Evolutionary conservation across 305 asterid species (phyloP), one percentile per base, ranked within the genome.

Genomic region (Solanum hybrid): DNA sequence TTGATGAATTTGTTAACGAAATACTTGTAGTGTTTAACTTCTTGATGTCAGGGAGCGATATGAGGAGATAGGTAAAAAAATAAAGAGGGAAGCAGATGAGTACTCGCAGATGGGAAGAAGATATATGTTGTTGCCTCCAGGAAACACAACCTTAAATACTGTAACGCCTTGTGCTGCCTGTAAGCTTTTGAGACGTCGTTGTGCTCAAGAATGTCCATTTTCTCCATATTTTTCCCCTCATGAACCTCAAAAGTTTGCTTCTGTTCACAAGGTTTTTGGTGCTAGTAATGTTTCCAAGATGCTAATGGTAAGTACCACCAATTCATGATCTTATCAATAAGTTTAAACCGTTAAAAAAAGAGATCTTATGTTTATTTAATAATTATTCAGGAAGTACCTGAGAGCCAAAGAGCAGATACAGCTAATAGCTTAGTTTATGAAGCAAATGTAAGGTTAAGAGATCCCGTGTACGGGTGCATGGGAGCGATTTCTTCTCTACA

Each of bases 391-490:
- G 99, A 96, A 89, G 98, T 96, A 74, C 95, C 96, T 2, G 98
- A 95, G 80, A 93, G 91, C 61, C 97, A 94, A 80, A 94, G 99
- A 90, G 96, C 95, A 79, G 98, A 94, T 87, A 95, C 99, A 4
- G 98, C 99, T 67, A 95, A 95, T 26, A 95, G 98, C 87, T 95
- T 96, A 16, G 98, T 96, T 40, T 96, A 95, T 51, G 99, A 96
- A 90, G 99, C 99, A 26, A 96, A 93, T 86, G 95, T 95, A 86
- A 92, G 98, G 94, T 90, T 96, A 42, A 94, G 96, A 78, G 99
- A 96, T 92, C 99, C 99, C 3, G 96, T 96, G 22, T 94, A 96
- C 40, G 99, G 98, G 14, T 95, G 98, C 98, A 95, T 96, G 98
- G 99, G 99, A 39, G 94, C 95, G 0, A 94, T 96, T 80, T 96